Percentiles rank a stretch among this genome's conserved stretches.
phyloP scores from a whole-genome alignment of 1,139 yeast genomes.

The Diutina sp. region DNA sequence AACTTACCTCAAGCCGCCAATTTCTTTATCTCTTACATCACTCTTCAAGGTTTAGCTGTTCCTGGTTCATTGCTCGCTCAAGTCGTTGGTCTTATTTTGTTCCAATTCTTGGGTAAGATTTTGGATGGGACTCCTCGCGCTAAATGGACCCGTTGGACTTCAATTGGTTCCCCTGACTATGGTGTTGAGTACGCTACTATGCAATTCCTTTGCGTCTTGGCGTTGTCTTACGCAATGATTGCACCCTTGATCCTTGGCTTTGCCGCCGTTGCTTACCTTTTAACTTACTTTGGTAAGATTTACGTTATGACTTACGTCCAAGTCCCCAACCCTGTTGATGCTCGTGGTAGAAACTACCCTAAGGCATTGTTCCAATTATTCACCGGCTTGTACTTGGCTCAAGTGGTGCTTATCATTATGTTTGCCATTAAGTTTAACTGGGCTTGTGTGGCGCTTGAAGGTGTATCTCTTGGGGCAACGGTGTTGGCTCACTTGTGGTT shows the following conservation, averaged over 20 bases:
- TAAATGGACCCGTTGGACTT: conserved; percentile 32
- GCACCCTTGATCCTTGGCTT: conserved; percentile 35
- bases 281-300: conserved; percentile 49
- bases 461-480: conserved; percentile 36
- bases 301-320: conserved; percentile 42
- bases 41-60: conserved; percentile 30
- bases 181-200: conserved; percentile 27
- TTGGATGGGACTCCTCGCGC: conserved; percentile 31
- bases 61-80: conserved; percentile 27
- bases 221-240: conserved; percentile 27
- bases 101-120: conserved; percentile 31
- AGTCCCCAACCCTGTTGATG: conserved; percentile 39
- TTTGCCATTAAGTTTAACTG: conserved; percentile 61
- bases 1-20: conserved; percentile 65
- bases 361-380: conserved; percentile 54
- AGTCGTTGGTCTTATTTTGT: conserved; percentile 30
- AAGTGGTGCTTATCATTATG: conserved; percentile 51
- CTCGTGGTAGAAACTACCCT: conserved; percentile 57
- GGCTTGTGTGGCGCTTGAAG: conserved; percentile 62
- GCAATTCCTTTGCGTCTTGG: conserved; percentile 26
- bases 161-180: conserved; percentile 31
- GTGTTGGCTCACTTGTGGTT: conserved; percentile 42
- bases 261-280: conserved; percentile 28
- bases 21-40: conserved; percentile 44
- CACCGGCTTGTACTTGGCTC: conserved; percentile 54